phyloP scores from a whole-genome alignment of 148 eudicot genomes.

The Silene latifolia region DNA sequence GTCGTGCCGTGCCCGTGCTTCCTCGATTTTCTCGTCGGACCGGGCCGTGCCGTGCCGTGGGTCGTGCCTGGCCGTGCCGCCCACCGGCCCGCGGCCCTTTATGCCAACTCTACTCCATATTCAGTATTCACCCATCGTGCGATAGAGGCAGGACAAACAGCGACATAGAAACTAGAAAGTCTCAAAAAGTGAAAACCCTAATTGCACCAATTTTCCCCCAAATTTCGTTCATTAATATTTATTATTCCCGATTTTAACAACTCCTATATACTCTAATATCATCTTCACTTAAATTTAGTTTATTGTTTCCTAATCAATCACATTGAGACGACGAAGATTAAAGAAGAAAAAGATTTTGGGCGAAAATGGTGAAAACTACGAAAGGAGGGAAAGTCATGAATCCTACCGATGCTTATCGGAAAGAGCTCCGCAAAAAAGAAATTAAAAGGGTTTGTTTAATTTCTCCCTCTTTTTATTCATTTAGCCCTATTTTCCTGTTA shows the following conservation, averaged over 20 bases:
- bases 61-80: too few species aligned
- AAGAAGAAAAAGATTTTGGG: conserved; percentile 4
- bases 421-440: conserved; percentile 89
- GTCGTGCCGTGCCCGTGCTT: too few species aligned
- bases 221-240: too few species aligned
- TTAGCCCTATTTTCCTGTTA: neutral
- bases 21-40: too few species aligned
- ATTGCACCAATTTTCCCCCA: neutral
- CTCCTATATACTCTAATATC: neutral
- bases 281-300: neutral
- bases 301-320: neutral
- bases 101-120: too few species aligned
- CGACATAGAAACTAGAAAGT: too few species aligned
- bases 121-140: too few species aligned
- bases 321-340: neutral
- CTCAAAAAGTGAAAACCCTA: too few species aligned
- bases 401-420: conserved; percentile 94
- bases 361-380: conserved; percentile 82
- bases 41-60: too few species aligned
- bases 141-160: too few species aligned
- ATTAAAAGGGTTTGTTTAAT: conserved; percentile 58
- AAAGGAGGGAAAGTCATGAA: conserved; percentile 95
- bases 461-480: neutral
- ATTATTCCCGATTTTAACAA: neutral
- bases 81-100: too few species aligned